phyloP scores from a whole-genome alignment of 257 asterid genomes.

The Catharanthus roseus region DNA sequence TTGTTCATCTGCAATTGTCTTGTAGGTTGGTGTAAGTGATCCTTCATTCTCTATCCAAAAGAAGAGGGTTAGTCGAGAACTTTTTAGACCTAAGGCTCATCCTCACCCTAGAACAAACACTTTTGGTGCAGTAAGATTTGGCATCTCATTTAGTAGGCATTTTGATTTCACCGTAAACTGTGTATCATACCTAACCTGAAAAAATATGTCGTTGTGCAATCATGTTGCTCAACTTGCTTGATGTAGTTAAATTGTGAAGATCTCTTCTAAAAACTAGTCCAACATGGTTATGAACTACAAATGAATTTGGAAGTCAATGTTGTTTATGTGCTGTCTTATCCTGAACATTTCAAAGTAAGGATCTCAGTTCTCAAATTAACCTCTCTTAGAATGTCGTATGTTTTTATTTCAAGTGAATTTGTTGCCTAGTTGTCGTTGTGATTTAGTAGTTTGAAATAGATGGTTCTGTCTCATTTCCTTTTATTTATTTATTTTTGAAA shows the following conservation, averaged over 20 bases:
- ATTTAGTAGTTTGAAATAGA: neutral
- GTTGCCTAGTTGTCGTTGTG: neutral
- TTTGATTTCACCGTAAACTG: neutral
- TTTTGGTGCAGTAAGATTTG: constrained; percentile 81
- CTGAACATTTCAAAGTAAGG: too few relatives aligned
- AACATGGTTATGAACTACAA: neutral
- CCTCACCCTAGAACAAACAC: constrained; percentile 98
- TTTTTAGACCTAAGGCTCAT: constrained; percentile 94
- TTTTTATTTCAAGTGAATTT: too few relatives aligned
- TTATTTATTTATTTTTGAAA: neutral
- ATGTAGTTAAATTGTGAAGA: neutral
- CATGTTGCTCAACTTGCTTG: neutral
- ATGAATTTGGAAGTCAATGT: neutral
- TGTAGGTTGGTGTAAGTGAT: constrained; percentile 80
- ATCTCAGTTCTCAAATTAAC: neutral
- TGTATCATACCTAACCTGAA: neutral
- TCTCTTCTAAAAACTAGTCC: neutral
- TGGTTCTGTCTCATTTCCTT: neutral
- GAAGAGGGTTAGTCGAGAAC: constrained; percentile 91
- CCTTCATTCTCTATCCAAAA: constrained; percentile 94
- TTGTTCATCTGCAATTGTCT: constrained; percentile 12
- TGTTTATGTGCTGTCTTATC: neutral
- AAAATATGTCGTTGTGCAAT: neutral
- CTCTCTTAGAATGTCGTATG: neutral
- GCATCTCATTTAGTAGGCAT: constrained; percentile 12